Evolutionary conservation across 192 early-diverging fungal genomes (phyloP).

Genomic region (Pecoramyces ruminantium): DNA sequence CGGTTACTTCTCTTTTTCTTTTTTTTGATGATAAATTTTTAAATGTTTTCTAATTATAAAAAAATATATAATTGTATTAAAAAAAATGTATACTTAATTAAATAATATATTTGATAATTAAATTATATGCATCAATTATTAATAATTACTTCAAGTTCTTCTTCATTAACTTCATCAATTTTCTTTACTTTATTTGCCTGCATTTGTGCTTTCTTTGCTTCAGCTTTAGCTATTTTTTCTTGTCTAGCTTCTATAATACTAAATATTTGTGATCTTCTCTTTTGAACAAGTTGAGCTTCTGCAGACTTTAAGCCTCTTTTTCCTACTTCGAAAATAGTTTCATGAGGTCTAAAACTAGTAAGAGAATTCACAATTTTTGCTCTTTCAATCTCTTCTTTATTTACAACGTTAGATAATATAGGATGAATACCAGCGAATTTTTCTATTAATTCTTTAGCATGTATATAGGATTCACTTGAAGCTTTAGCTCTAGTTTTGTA

Average conservation of each 20-base stretch:
- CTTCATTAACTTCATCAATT: slow-evolving; percentile 10
- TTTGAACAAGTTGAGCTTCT: slow-evolving; percentile 32
- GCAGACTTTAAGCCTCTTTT: slow-evolving; percentile 62
- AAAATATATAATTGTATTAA: too few relatives aligned
- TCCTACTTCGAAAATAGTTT: slow-evolving; percentile 91
- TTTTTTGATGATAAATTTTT: not conserved
- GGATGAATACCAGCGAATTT: slow-evolving; percentile 58
- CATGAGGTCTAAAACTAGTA: slow-evolving; percentile 62
- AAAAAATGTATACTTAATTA: too few relatives aligned
- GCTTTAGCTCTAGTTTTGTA: slow-evolving; percentile 61
- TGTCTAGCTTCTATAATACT: slow-evolving; percentile 3
- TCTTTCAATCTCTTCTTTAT: slow-evolving; percentile 40
- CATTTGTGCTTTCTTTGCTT: slow-evolving; percentile 1
- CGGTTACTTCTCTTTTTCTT: not conserved
- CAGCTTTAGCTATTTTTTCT: slow-evolving; percentile 16
- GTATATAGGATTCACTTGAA: slow-evolving; percentile 64
- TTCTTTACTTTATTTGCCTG: not conserved
- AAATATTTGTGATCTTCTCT: slow-evolving; percentile 9
- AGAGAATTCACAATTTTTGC: slow-evolving; percentile 53
- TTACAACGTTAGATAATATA: slow-evolving; percentile 29
- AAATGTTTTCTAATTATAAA: not conserved
- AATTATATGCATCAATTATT: too few relatives aligned
- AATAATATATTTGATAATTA: too few relatives aligned
- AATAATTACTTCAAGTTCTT: slow-evolving; percentile 2
- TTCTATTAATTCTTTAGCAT: slow-evolving; percentile 64